Percentiles rank a stretch among this genome's conserved stretches.
These are phyloP conservation scores for Aspergillus nidulans DNA, from an alignment of 495 filamentous ascomycete genomes.

Conservation along the genomic window DNA sequence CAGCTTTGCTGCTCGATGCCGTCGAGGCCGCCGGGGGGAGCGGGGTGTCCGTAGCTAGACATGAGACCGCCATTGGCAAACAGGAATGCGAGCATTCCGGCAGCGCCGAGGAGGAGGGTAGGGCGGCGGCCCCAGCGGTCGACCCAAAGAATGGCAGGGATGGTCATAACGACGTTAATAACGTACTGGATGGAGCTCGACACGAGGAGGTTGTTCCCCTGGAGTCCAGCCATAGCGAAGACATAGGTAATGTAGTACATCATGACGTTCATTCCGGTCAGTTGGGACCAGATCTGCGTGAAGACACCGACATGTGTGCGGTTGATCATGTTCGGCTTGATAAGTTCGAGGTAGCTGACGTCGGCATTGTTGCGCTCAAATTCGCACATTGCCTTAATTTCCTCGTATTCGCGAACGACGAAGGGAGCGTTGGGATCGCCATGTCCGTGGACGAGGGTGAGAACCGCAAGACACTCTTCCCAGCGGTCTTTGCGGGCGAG, in stretches of 20 bases:
- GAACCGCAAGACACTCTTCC: constrained; percentile 62
- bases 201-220: constrained; percentile 55
- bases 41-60: constrained; percentile 46
- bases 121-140: constrained; percentile 62
- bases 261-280: constrained; percentile 82
- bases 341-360: constrained; percentile 64
- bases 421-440: constrained; percentile 59
- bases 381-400: constrained; percentile 66
- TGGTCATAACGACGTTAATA: constrained; percentile 51
- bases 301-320: constrained; percentile 70
- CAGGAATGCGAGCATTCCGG: constrained; percentile 65
- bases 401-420: constrained; percentile 60
- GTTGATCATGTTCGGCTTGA: constrained; percentile 69
- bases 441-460: constrained; percentile 63
- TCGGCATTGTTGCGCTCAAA: constrained; percentile 62
- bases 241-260: constrained; percentile 66
- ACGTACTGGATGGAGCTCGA: constrained; percentile 71
- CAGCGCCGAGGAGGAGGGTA: constrained; percentile 61
- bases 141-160: constrained; percentile 53
- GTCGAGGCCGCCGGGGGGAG: constrained; percentile 45
- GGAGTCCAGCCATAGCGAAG: constrained; percentile 67
- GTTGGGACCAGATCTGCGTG: constrained; percentile 79
- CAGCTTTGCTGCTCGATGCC: constrained; percentile 34
- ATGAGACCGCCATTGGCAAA: constrained; percentile 68
- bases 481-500: constrained; percentile 68